Conservation (phyloP, 2,329 filamentous ascomycete genomes). For the Mariannaea sp. region DNA sequence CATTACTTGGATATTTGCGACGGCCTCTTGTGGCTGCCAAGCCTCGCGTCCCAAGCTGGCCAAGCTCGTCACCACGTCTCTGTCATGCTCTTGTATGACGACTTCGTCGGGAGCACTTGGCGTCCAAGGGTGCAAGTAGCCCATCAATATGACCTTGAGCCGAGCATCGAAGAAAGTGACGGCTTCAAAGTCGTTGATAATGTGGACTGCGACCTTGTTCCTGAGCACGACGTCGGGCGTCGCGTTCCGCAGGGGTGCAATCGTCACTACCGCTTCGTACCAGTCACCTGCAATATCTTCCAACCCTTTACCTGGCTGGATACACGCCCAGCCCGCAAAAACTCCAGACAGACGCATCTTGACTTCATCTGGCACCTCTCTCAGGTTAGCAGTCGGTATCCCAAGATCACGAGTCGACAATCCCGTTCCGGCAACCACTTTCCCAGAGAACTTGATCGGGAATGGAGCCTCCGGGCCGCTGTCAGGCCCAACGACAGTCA, state of each 20-base stretch:
- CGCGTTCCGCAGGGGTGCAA: conserved; percentile 55
- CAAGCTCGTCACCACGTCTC: conserved; percentile 50
- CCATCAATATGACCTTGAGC: conserved; percentile 64
- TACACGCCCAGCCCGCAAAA: conserved; percentile 67
- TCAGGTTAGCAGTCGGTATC: conserved; percentile 60
- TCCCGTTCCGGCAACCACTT: conserved; percentile 52
- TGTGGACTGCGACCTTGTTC: conserved; percentile 57
- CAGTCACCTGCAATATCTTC: conserved; percentile 52
- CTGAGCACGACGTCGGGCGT: conserved; percentile 53
- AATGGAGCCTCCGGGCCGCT: conserved; percentile 58
- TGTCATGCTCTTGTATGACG: conserved; percentile 39
- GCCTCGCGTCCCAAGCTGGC: conserved; percentile 52
- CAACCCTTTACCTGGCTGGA: conserved; percentile 42
- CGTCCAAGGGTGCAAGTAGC: conserved; percentile 53
- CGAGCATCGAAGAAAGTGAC: conserved; percentile 48
- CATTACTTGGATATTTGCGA: conserved; percentile 44
- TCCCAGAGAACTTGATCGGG: conserved; percentile 57
- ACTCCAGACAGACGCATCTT: conserved; percentile 61
- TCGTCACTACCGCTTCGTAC: conserved; percentile 63
- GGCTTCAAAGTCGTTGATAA: conserved; percentile 57
- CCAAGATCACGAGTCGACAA: conserved; percentile 47
- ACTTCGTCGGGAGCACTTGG: conserved; percentile 29
- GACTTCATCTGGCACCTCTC: conserved; percentile 56
- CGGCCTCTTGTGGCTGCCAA: conserved; percentile 51
- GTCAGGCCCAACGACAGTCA: conserved; percentile 52